Evolutionary conservation across 805 yeast genomes (phyloP).

Genomic region (Blastobotrys attinorum): DNA sequence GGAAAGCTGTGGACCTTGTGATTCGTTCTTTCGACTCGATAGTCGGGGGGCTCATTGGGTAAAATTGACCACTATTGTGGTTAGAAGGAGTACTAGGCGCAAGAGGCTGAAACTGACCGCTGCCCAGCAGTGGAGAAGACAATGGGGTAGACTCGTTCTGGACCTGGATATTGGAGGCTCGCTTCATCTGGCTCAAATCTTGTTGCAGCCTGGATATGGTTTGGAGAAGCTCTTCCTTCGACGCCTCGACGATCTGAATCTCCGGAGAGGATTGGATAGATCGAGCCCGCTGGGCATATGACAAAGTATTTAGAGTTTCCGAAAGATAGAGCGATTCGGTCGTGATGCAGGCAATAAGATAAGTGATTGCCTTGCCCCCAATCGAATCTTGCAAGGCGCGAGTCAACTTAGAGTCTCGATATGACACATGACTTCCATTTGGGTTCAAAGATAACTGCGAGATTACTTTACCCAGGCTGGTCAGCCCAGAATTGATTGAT

Average conservation of each 20-base stretch:
- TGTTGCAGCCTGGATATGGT: slow-evolving; percentile 12
- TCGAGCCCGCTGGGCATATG: slow-evolving; percentile 21
- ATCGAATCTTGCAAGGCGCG: slow-evolving; percentile 71
- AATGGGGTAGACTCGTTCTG: background rate
- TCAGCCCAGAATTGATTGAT: slow-evolving; percentile 56
- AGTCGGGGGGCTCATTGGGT: background rate
- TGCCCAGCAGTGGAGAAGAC: background rate
- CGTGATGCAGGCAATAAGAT: slow-evolving; percentile 72
- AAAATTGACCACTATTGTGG: background rate
- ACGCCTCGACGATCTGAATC: slow-evolving; percentile 13
- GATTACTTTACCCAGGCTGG: slow-evolving; percentile 57
- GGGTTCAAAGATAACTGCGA: slow-evolving; percentile 30
- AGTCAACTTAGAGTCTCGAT: slow-evolving; percentile 62
- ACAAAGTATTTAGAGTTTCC: slow-evolving; percentile 18
- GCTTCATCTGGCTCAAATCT: slow-evolving; percentile 15
- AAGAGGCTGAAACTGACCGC: background rate
- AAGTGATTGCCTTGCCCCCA: slow-evolving; percentile 83
- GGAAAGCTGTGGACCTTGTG: slow-evolving; percentile 12
- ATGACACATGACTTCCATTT: slow-evolving; percentile 34
- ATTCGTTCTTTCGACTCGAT: slow-evolving; percentile 7
- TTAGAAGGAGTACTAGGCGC: background rate
- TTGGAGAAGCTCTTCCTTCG: slow-evolving; percentile 11
- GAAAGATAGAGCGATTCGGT: slow-evolving; percentile 25
- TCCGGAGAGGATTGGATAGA: slow-evolving; percentile 21
- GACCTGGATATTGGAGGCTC: background rate